These are phyloP conservation scores for Candida labiduridarum DNA, from an alignment of 1,139 yeast genomes.

Conservation along the genomic window DNA sequence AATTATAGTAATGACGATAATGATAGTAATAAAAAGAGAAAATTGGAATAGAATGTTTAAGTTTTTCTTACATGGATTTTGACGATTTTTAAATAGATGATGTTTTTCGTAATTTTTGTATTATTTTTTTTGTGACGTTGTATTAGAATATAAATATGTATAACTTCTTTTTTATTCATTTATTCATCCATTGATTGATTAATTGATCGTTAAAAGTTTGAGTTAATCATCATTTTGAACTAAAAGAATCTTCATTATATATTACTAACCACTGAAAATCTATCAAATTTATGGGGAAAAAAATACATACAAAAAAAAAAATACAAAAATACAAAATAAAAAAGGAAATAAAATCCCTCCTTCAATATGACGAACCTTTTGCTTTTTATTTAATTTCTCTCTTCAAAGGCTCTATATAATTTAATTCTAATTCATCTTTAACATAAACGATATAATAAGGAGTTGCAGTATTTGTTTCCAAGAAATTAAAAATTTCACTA, in stretches of 20 bases:
- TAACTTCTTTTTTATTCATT: background rate
- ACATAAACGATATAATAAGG: slow-evolving; percentile 91
- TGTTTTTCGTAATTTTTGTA: background rate
- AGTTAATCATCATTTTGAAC: no score
- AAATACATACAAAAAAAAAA: background rate
- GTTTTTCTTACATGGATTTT: background rate
- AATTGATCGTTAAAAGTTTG: background rate
- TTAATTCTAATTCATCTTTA: slow-evolving; percentile 58
- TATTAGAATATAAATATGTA: slow-evolving; percentile 1
- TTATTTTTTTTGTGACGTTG: slow-evolving; percentile 1
- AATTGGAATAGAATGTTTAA: slow-evolving; percentile 6
- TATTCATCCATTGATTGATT: no score
- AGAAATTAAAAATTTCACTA: slow-evolving; percentile 75
- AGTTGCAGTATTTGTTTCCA: slow-evolving; percentile 80
- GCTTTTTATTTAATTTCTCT: slow-evolving; percentile 31
- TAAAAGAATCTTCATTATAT: background rate
- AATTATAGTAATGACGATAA: slow-evolving; percentile 5
- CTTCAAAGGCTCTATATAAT: slow-evolving; percentile 70
- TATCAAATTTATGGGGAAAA: no score
- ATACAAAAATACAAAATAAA: background rate
- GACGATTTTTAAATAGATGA: background rate
- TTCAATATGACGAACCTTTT: background rate
- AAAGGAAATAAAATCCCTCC: no score
- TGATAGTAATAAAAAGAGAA: slow-evolving; percentile 11
- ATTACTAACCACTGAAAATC: background rate